Evolutionary conservation across 192 early-diverging fungal species (phyloP), one percentile per base, ranked within the genome.

Genomic region (Paraglomus occultum): DNA sequence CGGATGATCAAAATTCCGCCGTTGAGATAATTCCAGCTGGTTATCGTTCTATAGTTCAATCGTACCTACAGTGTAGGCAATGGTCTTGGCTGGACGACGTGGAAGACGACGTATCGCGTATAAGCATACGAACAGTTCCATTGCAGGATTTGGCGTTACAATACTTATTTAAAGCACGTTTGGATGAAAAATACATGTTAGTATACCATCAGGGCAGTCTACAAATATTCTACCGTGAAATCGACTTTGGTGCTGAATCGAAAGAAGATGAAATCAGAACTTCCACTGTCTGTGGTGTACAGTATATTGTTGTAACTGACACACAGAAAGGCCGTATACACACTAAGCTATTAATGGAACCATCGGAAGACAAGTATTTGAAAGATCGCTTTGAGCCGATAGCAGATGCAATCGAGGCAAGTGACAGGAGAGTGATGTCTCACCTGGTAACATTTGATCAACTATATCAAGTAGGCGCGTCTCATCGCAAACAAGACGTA

Each of bases 301-400:
- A 87, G 51, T 81, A 82, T 49, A 79, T 80, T 57, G 71, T 87
- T 15, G 84, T 76, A 52, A 76, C 76, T 45, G 78, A 83, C 46
- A 23, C 69, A 0, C 45, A 63, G 6, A 78, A 76, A 15, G 79
- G 79, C 1, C 68, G 76, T 23, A 74, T 87, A 4, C 73, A 75
- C 4, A 84, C 85, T 2, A 80, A 87, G 47, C 52, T 87, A 11
- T 87, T 83, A 83, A 79, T 84, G 71, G 85, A 87, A 58, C 85
- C 85, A 5, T 61, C 74, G 4, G 53, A 76, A 23, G 78, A 82
- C 40, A 23, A 44, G 0, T 17, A 58, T 49, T 64, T 70, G 5
- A 42, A 54, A 11, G 70, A 71, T 39, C 22, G 70, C 31, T 82
- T 74, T 55, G 67, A 73, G 6, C 65, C 64, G 31, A 60, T 64